Evolutionary conservation across 2,329 filamentous ascomycete species (phyloP).

Genomic region (Stachybotrys chartarum): DNA sequence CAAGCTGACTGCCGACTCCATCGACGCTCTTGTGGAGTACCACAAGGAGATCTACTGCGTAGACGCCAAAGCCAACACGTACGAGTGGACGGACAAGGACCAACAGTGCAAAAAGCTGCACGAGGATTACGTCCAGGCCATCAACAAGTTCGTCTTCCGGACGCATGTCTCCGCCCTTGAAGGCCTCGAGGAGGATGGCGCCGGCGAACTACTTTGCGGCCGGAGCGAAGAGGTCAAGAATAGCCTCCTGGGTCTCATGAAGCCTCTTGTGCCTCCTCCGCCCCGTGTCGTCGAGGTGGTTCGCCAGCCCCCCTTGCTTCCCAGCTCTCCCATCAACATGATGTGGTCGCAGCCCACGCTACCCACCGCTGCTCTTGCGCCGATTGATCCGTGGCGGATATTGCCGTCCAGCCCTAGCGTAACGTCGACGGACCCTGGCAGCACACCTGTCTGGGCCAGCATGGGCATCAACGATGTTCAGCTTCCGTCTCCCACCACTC

Average conservation of each 20-base stretch:
- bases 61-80: conserved; percentile 81
- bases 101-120: conserved; percentile 94
- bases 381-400: conserved; percentile 83
- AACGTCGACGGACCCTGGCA: conserved; percentile 60
- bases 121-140: conserved; percentile 90
- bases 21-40: conserved; percentile 87
- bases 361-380: conserved; percentile 53
- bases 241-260: conserved; percentile 76
- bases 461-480: conserved; percentile 69
- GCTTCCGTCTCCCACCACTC: conserved; percentile 70
- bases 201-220: conserved; percentile 84
- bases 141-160: conserved; percentile 95
- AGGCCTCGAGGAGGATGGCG: conserved; percentile 92
- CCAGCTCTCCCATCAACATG: conserved; percentile 68
- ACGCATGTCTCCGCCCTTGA: conserved; percentile 84
- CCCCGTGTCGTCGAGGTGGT: conserved; percentile 86
- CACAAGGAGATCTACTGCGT: conserved; percentile 94
- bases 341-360: conserved; percentile 75
- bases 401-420: conserved; percentile 82
- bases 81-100: conserved; percentile 96
- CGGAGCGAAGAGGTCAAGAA: conserved; percentile 91
- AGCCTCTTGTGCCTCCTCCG: conserved; percentile 77
- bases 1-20: conserved; percentile 93
- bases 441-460: conserved; percentile 69
- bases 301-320: conserved; percentile 76